Evolutionary conservation across 1,284 basidiomycete species (phyloP).

Genomic region (Leccinum proximum): DNA sequence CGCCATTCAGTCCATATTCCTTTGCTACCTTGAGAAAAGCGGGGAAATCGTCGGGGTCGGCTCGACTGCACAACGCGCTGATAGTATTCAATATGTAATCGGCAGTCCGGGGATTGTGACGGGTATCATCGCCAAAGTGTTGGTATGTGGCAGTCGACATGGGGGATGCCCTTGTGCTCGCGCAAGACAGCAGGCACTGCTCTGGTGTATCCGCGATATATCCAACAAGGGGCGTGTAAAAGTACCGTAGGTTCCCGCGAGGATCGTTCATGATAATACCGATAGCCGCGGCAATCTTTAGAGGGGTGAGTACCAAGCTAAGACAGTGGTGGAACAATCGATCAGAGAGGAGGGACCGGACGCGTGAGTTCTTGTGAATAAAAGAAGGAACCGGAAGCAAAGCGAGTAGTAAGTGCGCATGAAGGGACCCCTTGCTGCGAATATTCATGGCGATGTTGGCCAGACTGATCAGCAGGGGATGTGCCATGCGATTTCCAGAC

Average conservation of each 20-base stretch:
- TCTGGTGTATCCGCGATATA: not conserved
- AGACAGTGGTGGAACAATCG: not conserved
- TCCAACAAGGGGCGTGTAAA: not conserved
- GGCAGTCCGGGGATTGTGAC: not conserved
- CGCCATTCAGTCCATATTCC: not conserved
- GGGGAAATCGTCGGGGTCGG: not conserved
- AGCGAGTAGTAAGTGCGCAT: not conserved
- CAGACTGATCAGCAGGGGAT: not conserved
- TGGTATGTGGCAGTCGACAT: not conserved
- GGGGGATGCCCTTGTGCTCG: not conserved
- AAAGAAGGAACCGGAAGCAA: not conserved
- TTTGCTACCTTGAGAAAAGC: constrained; percentile 1
- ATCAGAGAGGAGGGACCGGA: not conserved
- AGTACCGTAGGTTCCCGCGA: not conserved
- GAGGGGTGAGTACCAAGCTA: not conserved
- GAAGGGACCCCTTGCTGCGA: not conserved
- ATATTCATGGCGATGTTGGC: not conserved
- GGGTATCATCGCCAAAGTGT: not conserved
- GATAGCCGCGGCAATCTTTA: not conserved
- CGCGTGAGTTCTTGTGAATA: not conserved
- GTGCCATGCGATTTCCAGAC: not conserved
- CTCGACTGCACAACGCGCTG: not conserved
- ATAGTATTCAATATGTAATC: not conserved
- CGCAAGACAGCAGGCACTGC: not conserved
- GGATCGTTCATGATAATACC: not conserved